Evolutionary conservation across 2,329 filamentous ascomycete genomes (phyloP).

Genomic region (Magnaporthales sp.): DNA sequence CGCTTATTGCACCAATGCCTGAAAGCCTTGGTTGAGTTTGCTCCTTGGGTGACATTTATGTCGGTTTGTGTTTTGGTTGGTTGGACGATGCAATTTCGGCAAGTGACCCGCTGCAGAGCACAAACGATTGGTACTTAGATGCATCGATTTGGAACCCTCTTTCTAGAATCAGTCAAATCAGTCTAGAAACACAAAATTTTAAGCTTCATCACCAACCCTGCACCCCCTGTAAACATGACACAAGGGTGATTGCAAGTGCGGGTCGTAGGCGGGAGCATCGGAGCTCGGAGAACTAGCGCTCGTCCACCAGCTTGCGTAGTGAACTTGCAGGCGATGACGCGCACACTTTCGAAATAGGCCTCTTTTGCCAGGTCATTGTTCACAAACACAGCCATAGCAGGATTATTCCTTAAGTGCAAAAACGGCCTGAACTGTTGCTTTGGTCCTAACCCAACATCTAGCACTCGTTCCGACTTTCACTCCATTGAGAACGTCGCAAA

Average conservation of each 20-base stretch:
- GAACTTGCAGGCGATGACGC: background rate
- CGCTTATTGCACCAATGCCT: background rate
- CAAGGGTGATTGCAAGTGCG: background rate
- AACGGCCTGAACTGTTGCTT: background rate
- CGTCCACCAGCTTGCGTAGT: too few relatives aligned
- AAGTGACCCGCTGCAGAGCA: background rate
- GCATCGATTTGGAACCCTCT: background rate
- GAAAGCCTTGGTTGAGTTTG: background rate
- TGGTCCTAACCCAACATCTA: background rate
- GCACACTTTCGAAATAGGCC: background rate
- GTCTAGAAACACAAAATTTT: background rate
- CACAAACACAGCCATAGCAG: too few relatives aligned
- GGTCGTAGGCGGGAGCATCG: background rate
- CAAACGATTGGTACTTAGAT: background rate
- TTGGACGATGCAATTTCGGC: background rate
- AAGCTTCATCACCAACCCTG: background rate
- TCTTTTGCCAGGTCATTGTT: background rate
- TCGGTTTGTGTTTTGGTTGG: background rate
- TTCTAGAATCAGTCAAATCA: too few relatives aligned
- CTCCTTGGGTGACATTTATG: background rate
- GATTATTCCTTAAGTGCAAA: too few relatives aligned
- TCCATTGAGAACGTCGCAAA: background rate
- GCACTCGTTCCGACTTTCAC: background rate
- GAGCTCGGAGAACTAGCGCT: background rate
- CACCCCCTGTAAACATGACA: background rate